Percentiles rank a stretch among this genome's conserved stretches.
Conservation (phyloP, 2,329 filamentous ascomycete genomes). For the Paecilomyces dactylethromorphus region DNA sequence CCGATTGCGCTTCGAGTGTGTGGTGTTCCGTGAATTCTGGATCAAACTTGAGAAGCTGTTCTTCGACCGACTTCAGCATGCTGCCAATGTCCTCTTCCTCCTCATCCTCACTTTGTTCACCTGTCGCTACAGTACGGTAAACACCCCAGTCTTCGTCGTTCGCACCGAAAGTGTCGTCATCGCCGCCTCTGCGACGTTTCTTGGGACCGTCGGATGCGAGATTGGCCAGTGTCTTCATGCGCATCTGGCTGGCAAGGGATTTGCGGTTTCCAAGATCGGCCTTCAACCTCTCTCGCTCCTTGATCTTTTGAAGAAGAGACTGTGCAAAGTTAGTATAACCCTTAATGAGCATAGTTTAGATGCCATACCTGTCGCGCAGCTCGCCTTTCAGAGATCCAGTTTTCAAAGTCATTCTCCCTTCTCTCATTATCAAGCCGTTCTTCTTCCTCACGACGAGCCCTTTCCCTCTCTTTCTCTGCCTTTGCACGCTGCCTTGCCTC, state of each 20-base stretch:
- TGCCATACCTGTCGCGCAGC: constrained; percentile 53
- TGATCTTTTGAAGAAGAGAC: constrained; percentile 72
- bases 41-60: constrained; percentile 79
- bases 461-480: constrained; percentile 90
- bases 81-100: constrained; percentile 82
- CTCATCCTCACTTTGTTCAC: constrained; percentile 72
- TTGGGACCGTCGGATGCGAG: constrained; percentile 81
- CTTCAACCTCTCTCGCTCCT: constrained; percentile 87
- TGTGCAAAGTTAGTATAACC: constrained; percentile 29
- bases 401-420: constrained; percentile 74
- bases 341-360: not conserved
- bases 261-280: constrained; percentile 95
- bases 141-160: constrained; percentile 98
- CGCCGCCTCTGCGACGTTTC: constrained; percentile 79
- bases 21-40: constrained; percentile 85
- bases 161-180: constrained; percentile 94
- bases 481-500: constrained; percentile 92
- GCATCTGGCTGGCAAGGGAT: constrained; percentile 88
- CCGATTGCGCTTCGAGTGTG: constrained; percentile 83
- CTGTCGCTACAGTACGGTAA: constrained; percentile 85
- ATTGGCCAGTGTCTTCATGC: constrained; percentile 97
- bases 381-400: constrained; percentile 79
- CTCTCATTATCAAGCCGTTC: constrained; percentile 77
- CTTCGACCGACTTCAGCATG: constrained; percentile 69
- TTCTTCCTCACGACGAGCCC: constrained; percentile 74